These are phyloP conservation scores for Paracamarosporium sp. DNA, from an alignment of 2,329 filamentous ascomycete species.

Conservation along the genomic window DNA sequence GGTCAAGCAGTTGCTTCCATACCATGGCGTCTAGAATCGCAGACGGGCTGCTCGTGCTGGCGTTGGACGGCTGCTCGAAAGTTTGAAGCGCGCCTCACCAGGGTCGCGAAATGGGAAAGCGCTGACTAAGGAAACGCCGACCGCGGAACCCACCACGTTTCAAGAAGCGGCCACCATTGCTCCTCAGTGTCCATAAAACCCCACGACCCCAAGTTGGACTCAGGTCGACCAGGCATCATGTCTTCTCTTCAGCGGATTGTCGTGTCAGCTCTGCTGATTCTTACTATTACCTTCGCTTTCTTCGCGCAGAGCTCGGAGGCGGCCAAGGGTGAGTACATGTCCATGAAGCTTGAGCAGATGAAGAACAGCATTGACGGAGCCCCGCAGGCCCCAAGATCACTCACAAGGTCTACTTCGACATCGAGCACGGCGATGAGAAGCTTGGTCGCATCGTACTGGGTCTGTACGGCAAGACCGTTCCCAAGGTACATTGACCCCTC, in stretches of 20 bases:
- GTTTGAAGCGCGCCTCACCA: slow-evolving; percentile 14
- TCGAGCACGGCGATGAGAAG: slow-evolving; percentile 75
- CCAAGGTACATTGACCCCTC: slow-evolving; percentile 61
- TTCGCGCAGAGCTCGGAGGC: slow-evolving; percentile 43
- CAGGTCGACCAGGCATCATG: slow-evolving; percentile 62
- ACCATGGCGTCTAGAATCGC: slow-evolving; percentile 33
- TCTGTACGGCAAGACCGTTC: slow-evolving; percentile 86
- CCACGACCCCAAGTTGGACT: slow-evolving; percentile 25
- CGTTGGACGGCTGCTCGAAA: slow-evolving; percentile 19
- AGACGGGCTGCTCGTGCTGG: slow-evolving; percentile 21
- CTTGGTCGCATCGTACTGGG: slow-evolving; percentile 80
- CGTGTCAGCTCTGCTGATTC: slow-evolving; percentile 75
- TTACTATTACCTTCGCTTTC: slow-evolving; percentile 64
- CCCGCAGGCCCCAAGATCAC: slow-evolving; percentile 85
- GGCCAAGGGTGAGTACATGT: slow-evolving; percentile 45
- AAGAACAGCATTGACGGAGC: not conserved
- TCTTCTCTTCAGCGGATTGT: slow-evolving; percentile 74
- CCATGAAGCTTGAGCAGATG: not conserved
- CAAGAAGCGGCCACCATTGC: slow-evolving; percentile 25
- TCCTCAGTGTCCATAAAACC: slow-evolving; percentile 33
- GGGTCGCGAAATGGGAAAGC: slow-evolving; percentile 15
- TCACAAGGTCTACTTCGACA: slow-evolving; percentile 90
- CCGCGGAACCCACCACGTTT: slow-evolving; percentile 37
- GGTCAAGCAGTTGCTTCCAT: slow-evolving; percentile 10
- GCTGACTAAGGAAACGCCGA: slow-evolving; percentile 30